Base-by-base conservation (phyloP, 345 rosid genomes). In the Bruguiera gymnorhiza region DNA sequence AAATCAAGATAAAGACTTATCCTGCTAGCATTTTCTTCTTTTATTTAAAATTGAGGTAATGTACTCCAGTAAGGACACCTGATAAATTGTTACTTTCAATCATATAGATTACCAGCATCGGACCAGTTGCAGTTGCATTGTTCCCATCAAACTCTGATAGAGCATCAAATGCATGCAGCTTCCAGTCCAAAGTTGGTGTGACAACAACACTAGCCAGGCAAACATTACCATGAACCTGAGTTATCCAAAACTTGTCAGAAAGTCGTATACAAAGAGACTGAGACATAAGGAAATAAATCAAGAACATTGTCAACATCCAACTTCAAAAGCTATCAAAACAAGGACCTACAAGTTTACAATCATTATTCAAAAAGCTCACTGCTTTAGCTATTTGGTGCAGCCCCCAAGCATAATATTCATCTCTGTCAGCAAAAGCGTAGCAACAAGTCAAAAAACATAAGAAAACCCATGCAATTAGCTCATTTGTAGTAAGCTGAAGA, bases 141-240 rank as follows among this genome's bases (percentile, higher is more conserved):
- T 68, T 85, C 66, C 98, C 98, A 76, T 92, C 98, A 88, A 90
- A 88, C 85, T 95, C 97, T 10, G 98, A 92, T 50, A 92, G 85
- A 77, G 92, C 97, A 60, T 95, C 97, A 83, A 95, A 89, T 62
- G 99, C 98, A 85, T 95, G 98, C 79, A 95, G 86, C 88, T 95
- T 95, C 99, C 99, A 95, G 76, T 95, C 99, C 86, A 95, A 76
- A 76, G 96, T 92, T 78, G 83, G 97, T 29, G 98, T 92, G 62
- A 92, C 99, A 74, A 95, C 99, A 68, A 89, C 92, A 80, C 96
- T 95, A 70, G 89, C 84, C 84, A 95, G 73, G 74, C 98, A 92
- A 68, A 95, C 96, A 85, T 95, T 95, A 56, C 94, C 96, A 73
- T 95, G 99, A 69, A 95, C 98, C 99, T 95, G 82, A 34, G 71